phyloP scores from a whole-genome alignment of 495 filamentous ascomycete species.

The Aspergillus hancockii region DNA sequence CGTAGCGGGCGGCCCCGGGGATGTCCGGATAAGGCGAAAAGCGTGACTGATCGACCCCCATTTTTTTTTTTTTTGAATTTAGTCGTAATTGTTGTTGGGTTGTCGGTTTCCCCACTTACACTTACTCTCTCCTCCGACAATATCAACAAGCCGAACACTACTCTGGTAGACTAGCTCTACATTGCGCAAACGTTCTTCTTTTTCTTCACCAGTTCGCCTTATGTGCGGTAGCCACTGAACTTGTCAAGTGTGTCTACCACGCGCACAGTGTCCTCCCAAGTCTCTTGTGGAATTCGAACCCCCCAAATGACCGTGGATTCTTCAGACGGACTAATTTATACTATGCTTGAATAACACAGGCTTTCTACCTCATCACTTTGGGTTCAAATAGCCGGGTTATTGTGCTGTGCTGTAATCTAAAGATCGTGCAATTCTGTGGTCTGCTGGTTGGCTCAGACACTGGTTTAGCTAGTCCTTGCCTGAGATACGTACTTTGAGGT shows the following conservation, averaged over 20 bases:
- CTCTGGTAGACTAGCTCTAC: too few relatives aligned
- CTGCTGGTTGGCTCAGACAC: not conserved
- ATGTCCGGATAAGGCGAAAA: too few relatives aligned
- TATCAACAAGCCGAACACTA: too few relatives aligned
- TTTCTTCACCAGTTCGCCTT: not conserved
- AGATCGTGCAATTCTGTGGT: not conserved
- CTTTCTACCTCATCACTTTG: constrained; percentile 16
- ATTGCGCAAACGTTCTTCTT: not conserved
- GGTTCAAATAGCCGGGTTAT: not conserved
- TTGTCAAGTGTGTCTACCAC: not conserved
- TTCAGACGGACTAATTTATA: constrained; percentile 15
- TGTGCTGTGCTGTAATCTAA: not conserved
- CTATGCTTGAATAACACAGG: constrained; percentile 50
- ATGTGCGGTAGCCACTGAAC: not conserved
- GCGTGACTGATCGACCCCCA: too few relatives aligned
- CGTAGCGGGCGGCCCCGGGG: too few relatives aligned
- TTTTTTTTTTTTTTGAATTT: too few relatives aligned
- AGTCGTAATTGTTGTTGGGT: too few relatives aligned
- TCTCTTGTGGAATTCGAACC: not conserved
- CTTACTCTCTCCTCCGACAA: too few relatives aligned
- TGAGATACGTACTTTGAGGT: not conserved
- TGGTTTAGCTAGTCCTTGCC: not conserved
- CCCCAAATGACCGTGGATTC: constrained; percentile 24
- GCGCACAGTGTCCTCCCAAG: not conserved
- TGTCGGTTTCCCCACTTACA: too few relatives aligned